Evolutionary conservation across 805 yeast genomes (phyloP).

Genomic region (Scheffersomyces stipitis): DNA sequence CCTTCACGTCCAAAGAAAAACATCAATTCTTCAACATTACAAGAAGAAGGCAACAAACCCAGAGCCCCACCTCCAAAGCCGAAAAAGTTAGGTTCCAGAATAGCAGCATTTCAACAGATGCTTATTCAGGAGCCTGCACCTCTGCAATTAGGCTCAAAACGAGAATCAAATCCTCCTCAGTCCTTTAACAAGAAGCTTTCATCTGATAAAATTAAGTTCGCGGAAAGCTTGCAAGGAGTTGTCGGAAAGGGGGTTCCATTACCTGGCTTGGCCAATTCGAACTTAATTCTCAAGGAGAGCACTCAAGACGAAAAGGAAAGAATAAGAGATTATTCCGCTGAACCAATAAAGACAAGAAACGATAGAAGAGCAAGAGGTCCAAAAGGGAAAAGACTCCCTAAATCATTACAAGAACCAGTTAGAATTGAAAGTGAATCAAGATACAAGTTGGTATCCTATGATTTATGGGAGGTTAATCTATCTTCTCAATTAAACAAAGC

Average conservation of each 20-base stretch:
- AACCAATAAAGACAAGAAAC: slow-evolving; percentile 16
- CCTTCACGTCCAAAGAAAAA: slow-evolving; percentile 14
- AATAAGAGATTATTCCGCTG: slow-evolving; percentile 6
- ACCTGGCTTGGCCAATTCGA: slow-evolving; percentile 55
- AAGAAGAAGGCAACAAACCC: slow-evolving; percentile 4
- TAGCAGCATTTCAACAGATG: slow-evolving; percentile 82
- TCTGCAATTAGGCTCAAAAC: slow-evolving; percentile 2
- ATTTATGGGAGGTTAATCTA: slow-evolving; percentile 37
- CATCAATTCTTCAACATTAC: neutral
- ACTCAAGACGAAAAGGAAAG: slow-evolving; percentile 12
- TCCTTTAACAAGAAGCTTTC: slow-evolving; percentile 22
- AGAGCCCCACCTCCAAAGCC: slow-evolving; percentile 65
- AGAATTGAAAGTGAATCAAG: slow-evolving; percentile 33
- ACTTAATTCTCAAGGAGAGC: slow-evolving; percentile 11
- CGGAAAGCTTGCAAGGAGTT: slow-evolving; percentile 59
- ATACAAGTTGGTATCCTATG: slow-evolving; percentile 30
- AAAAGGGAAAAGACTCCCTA: slow-evolving; percentile 68
- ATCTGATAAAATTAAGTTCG: slow-evolving; percentile 46
- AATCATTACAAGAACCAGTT: slow-evolving; percentile 45
- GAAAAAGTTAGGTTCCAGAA: slow-evolving; percentile 73
- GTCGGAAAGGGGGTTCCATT: slow-evolving; percentile 51
- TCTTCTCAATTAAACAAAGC: no score
- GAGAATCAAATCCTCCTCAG: slow-evolving; percentile 3
- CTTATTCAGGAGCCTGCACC: slow-evolving; percentile 37
- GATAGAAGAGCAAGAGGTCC: slow-evolving; percentile 70